Conservation (phyloP, 2,329 filamentous ascomycete genomes). For the Ascochyta pisi region DNA sequence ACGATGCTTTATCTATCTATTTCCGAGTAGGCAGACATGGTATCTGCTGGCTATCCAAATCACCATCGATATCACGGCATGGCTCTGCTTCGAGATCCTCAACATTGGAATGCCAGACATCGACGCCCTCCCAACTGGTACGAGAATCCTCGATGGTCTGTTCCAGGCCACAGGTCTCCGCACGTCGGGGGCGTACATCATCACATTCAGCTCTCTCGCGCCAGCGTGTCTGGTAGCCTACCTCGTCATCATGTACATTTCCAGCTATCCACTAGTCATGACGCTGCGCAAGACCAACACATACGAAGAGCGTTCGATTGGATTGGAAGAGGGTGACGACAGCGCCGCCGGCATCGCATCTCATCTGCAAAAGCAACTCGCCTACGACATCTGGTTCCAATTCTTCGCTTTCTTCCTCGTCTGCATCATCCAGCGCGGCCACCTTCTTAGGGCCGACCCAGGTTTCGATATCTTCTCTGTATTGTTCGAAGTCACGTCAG, state of each 20-base stretch:
- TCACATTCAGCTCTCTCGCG: slow-evolving; percentile 62
- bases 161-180: slow-evolving; percentile 69
- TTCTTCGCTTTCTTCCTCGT: slow-evolving; percentile 67
- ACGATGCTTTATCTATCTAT: slow-evolving; percentile 69
- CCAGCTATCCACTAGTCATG: slow-evolving; percentile 68
- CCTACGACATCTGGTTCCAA: slow-evolving; percentile 72
- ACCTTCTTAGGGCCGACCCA: slow-evolving; percentile 54
- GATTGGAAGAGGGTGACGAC: slow-evolving; percentile 56
- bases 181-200: slow-evolving; percentile 71
- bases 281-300: slow-evolving; percentile 73
- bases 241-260: slow-evolving; percentile 72
- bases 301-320: slow-evolving; percentile 73
- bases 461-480: slow-evolving; percentile 41
- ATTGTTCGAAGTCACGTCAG: slow-evolving; percentile 65
- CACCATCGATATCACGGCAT: slow-evolving; percentile 67
- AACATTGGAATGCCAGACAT: slow-evolving; percentile 68
- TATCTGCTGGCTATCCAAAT: slow-evolving; percentile 69
- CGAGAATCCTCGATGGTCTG: slow-evolving; percentile 67
- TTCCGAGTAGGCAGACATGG: slow-evolving; percentile 69
- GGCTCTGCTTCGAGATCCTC: slow-evolving; percentile 70
- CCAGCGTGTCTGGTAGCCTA: slow-evolving; percentile 67
- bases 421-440: slow-evolving; percentile 64
- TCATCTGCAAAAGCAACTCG: slow-evolving; percentile 69
- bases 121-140: slow-evolving; percentile 58
- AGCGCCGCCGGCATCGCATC: slow-evolving; percentile 33